Evolutionary conservation across 176 grass and related monocot genomes (phyloP), one percentile per base, ranked within the genome.

Genomic region (Raddia guianensis): DNA sequence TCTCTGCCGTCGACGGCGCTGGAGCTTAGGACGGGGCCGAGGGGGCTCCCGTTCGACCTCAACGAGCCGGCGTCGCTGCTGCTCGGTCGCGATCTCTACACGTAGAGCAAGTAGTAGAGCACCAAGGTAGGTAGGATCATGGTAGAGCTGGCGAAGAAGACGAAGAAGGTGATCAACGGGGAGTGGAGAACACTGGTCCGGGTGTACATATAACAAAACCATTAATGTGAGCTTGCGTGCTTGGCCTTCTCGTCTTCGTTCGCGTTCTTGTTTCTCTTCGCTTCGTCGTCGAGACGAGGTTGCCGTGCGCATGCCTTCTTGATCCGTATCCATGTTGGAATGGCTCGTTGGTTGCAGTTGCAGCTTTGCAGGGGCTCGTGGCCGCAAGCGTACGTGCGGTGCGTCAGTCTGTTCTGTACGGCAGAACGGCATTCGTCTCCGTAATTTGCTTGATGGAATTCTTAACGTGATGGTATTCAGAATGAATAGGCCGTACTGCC

Each of bases 21-120:
- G 16, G 92, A 91, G 42, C 91, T 99, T 43, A 84, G 92, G 27
- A 86, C 75, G 7, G 89, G 81, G 42, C 85, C 77, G 32, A 83
- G 44, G 43, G 57, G 53, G 9, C 77, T 92, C 11, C 88, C 90
- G 49, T 93, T 99, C 83, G 96, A 99, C 82, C 96, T 99, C n/a
- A 99, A 99, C 89, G 84, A 95, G 84, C 96, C 90, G 40, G 84
- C 96, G 6, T 80, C 91, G 63, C 73, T 75, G 73, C 62, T 83
- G 32, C 62, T 53, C 16, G 87, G 14, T 82, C 77, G 50, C 82
- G 83, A 86, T 77, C 72, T 54, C 34, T 13, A 57, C 73, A 18
- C 53, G 5, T 49, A 3, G 7, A 18, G 49, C 13, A 10, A 27
- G 27, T 27, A 2, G 66, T 49, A 54, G 73, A 18, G 49, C 13